These are phyloP conservation scores for Pseudopyricularia javanii DNA, from an alignment of 2,329 filamentous ascomycete genomes.

Conservation along the genomic window DNA sequence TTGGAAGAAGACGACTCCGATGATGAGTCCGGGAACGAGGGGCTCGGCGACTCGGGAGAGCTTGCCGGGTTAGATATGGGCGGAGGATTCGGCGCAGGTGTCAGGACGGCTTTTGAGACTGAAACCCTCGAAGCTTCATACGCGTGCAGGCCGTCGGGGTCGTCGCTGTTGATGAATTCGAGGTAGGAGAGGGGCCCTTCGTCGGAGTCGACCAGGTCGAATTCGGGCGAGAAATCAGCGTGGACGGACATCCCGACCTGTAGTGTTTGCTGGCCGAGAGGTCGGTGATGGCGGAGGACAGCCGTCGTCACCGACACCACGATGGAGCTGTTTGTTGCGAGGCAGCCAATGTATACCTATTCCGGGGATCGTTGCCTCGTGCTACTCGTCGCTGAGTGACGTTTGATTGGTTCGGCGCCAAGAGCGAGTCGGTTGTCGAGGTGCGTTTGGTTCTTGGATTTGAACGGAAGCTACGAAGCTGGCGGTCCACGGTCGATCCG, in stretches of 20 bases:
- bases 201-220: slow-evolving; percentile 3
- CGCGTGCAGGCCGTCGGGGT: neutral
- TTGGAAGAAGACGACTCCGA: slow-evolving; percentile 24
- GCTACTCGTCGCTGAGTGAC: neutral
- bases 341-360: neutral
- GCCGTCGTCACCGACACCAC: neutral
- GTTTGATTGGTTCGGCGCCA: neutral
- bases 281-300: neutral
- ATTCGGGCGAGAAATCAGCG: slow-evolving; percentile 1
- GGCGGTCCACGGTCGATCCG: neutral
- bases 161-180: slow-evolving; percentile 3
- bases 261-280: neutral
- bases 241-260: slow-evolving; percentile 3
- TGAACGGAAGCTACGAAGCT: neutral
- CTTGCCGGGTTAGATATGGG: slow-evolving; percentile 2
- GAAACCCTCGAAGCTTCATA: neutral
- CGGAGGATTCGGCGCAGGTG: neutral
- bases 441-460: neutral
- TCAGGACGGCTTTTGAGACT: neutral
- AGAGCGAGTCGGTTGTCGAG: neutral
- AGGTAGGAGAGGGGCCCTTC: neutral
- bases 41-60: slow-evolving; percentile 2
- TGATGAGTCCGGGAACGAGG: slow-evolving; percentile 1
- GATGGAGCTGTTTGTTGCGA: neutral
- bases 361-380: neutral